Evolutionary conservation across 805 yeast genomes (phyloP).

Genomic region (Starmerella geochares): DNA sequence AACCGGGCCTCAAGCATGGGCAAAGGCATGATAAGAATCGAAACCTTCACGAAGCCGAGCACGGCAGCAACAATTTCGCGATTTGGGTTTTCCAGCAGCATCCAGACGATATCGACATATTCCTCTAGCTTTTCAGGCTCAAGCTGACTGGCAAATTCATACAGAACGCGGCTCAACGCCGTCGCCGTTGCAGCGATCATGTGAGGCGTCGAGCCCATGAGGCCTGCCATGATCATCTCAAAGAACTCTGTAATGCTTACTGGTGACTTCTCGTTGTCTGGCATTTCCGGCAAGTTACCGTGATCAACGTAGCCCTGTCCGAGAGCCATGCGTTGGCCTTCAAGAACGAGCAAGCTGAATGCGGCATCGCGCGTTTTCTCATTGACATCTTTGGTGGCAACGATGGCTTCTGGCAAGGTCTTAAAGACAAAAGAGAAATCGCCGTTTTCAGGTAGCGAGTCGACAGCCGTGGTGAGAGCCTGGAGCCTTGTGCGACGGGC

Average conservation of each 20-base stretch:
- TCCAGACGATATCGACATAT: conserved; percentile 72
- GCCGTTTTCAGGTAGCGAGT: conserved; percentile 46
- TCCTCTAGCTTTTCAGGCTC: conserved; percentile 55
- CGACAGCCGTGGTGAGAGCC: conserved; percentile 53
- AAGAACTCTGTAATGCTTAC: conserved; percentile 74
- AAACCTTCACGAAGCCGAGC: conserved; percentile 87
- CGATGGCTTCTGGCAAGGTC: conserved; percentile 73
- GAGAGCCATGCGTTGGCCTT: conserved; percentile 67
- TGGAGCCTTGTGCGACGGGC: conserved; percentile 72
- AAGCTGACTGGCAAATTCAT: conserved; percentile 67
- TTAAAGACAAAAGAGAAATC: conserved; percentile 72
- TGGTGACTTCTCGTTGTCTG: conserved; percentile 48
- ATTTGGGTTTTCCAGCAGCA: conserved; percentile 80
- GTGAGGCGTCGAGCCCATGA: conserved; percentile 86
- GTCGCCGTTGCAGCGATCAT: conserved; percentile 96
- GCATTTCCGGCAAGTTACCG: conserved; percentile 57
- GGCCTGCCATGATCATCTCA: conserved; percentile 91
- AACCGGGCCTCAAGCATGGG: conserved; percentile 61
- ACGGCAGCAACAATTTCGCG: conserved; percentile 91
- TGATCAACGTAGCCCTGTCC: conserved; percentile 47
- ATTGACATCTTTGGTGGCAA: conserved; percentile 83
- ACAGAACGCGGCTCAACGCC: conserved; percentile 74
- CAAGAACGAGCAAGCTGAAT: conserved; percentile 59
- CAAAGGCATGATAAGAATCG: conserved; percentile 70
- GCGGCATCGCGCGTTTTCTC: conserved; percentile 83